Evolutionary conservation across 768 basidiomycete genomes (phyloP).

Genomic region (Sporobolomyces pararoseus): DNA sequence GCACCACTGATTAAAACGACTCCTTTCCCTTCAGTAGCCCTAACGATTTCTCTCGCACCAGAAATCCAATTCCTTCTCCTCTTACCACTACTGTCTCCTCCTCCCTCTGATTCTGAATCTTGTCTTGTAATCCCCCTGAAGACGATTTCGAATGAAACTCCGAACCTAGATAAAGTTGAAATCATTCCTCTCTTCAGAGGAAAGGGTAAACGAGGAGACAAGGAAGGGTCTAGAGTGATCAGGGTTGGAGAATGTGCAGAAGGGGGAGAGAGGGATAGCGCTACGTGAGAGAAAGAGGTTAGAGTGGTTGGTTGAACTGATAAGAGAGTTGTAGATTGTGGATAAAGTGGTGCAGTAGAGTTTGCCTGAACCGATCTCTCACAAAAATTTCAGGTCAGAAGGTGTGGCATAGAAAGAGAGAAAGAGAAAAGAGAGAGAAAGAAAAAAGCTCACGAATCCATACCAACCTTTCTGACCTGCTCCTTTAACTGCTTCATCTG

Average conservation of each 20-base stretch:
- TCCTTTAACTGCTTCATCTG: constrained; percentile 55
- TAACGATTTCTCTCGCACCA: constrained; percentile 75
- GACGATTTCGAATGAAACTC: constrained; percentile 74
- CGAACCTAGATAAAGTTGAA: constrained; percentile 73
- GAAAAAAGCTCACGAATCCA: constrained; percentile 65
- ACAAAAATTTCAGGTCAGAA: too few species aligned
- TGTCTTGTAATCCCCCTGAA: constrained; percentile 32
- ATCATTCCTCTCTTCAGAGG: constrained; percentile 78
- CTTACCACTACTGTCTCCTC: constrained; percentile 44
- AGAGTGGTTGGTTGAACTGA: constrained; percentile 70
- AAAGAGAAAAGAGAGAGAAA: constrained; percentile 26
- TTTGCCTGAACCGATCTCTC: constrained; percentile 19
- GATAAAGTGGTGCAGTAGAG: constrained; percentile 34
- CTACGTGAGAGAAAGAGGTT: constrained; percentile 69
- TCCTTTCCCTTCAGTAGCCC: constrained; percentile 76
- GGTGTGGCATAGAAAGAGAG: neutral
- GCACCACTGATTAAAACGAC: constrained; percentile 69
- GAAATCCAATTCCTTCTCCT: constrained; percentile 67
- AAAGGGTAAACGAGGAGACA: constrained; percentile 68
- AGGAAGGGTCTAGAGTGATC: constrained; percentile 70
- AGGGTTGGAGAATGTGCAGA: constrained; percentile 74
- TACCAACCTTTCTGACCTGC: constrained; percentile 54
- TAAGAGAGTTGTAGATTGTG: constrained; percentile 53
- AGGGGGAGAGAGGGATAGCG: constrained; percentile 71
- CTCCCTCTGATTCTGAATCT: constrained; percentile 45